Conservation (phyloP, 345 rosid species). For the Citrus sinensis region DVS_A1.0 CM039165.1:29605001-29605500, state of each 20-base stretch:
- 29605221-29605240: slow-evolving; percentile 90
- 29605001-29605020: not conserved
- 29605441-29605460: slow-evolving; percentile 66
- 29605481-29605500: slow-evolving; percentile 90
- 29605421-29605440: slow-evolving; percentile 80
- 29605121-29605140: slow-evolving; percentile 82
- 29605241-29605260: slow-evolving; percentile 85
- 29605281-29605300: slow-evolving; percentile 26
- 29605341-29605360: slow-evolving; percentile 20
- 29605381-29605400: slow-evolving; percentile 67
- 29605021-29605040: slow-evolving; percentile 13
- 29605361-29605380: slow-evolving; percentile 18
- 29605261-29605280: slow-evolving; percentile 73
- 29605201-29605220: slow-evolving; percentile 80
- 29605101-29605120: slow-evolving; percentile 71
- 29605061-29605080: slow-evolving; percentile 62
- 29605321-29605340: slow-evolving; percentile 33
- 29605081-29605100: slow-evolving; percentile 42
- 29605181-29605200: slow-evolving; percentile 84
- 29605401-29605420: slow-evolving; percentile 85
- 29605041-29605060: slow-evolving; percentile 39
- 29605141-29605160: slow-evolving; percentile 57
- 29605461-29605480: slow-evolving; percentile 82
- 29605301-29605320: slow-evolving; percentile 37
- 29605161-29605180: slow-evolving; percentile 75